phyloP scores from a whole-genome alignment of 2,329 filamentous ascomycete genomes.

The Macrophomina phaseolina region DNA sequence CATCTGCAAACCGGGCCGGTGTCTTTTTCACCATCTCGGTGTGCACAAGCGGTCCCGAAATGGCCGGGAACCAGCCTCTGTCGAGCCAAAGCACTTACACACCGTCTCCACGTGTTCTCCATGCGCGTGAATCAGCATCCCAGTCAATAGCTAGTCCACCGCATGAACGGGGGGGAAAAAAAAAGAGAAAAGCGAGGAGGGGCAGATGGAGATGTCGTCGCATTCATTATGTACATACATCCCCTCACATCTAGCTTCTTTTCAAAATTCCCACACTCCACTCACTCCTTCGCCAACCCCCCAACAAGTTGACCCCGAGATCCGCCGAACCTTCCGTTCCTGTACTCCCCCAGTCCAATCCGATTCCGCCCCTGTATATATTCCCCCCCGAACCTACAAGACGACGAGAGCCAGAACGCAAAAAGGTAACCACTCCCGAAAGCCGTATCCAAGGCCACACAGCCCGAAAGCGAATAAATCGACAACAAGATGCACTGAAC shows the following conservation, averaged over 20 bases:
- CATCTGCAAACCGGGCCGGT: background rate
- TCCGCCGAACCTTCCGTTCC: background rate
- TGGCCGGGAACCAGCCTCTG: background rate
- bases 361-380: background rate
- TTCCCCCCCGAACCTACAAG: background rate
- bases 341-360: background rate
- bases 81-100: background rate
- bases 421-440: background rate
- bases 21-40: background rate
- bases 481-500: background rate
- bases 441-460: background rate
- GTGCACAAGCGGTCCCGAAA: conserved; percentile 4
- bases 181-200: background rate
- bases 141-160: background rate
- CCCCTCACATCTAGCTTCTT: background rate
- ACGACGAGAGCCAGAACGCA: background rate
- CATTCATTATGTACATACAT: conserved; percentile 19
- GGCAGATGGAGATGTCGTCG: background rate
- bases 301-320: background rate
- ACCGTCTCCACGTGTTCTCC: background rate
- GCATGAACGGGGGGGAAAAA: background rate
- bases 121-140: background rate
- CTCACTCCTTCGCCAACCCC: background rate
- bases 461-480: background rate
- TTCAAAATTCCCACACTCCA: background rate